Base-by-base conservation (phyloP, 2,329 filamentous ascomycete genomes). In the Fusarium sp. region DNA sequence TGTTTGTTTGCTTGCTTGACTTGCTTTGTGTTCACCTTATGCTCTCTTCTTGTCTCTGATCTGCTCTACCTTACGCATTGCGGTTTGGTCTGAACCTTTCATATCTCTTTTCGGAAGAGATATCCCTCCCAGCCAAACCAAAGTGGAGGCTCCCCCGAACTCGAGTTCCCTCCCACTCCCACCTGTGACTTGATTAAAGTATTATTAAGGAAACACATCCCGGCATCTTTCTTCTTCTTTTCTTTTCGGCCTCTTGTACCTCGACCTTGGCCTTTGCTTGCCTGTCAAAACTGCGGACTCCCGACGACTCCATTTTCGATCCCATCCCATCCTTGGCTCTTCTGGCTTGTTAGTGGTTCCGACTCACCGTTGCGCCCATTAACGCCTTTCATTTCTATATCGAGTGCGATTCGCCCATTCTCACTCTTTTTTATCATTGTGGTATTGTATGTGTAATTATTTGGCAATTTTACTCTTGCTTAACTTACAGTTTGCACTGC, bases 141-240 rank as follows among this genome's bases (percentile, higher is more conserved):
- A 68, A 66, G 38, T 58, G 57, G 66, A 69, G 66, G 66, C 44
- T 56, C 42, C 43, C 46, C 48, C 44, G 43, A 33, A 44, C 29
- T 57, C 39, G 21, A 50, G 44, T 65, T 41, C 63, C 46, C 38
- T 63, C 35, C 35, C 50, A 16, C 52, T 47, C 59, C 42, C 43
- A 26, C 52, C 41, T 63, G 29, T 43, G 50, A 56, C 57, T 62
- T 46, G 42, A 56, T 63, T 41, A 42, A 54, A 49, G 50, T 52
- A 66, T 69, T 69, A 69, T 66, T 69, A 69, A 69, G 66, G 61
- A 62, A 65, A 66, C 66, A 28, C 63, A 69, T 69, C 67, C 67
- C 63, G 54, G 63, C 55, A 24, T 57, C 46, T 53, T 57, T 57
- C 57, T 37, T 43, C 49, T 29, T 28, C 24, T 41, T 44, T 42